A percentile compares a stretch with the other conserved stretches of the same genome.
Conservation (phyloP, 2,329 filamentous ascomycete species). For the Exophiala viscosa region DNA sequence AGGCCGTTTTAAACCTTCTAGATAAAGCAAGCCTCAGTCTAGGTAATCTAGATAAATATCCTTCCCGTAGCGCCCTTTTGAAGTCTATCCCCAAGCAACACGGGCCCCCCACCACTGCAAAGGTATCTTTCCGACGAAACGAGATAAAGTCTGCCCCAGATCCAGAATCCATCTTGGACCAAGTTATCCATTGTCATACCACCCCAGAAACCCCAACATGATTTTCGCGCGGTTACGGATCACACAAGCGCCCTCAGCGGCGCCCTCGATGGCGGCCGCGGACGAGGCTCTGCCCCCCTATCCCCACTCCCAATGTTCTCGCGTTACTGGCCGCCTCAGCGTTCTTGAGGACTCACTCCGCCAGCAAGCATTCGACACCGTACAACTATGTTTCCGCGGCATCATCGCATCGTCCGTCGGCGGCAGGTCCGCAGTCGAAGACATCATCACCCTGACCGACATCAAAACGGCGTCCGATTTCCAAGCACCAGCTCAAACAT, state of each 20-base stretch:
- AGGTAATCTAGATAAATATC: no score
- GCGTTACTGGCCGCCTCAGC: conserved; percentile 17
- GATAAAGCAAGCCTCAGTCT: no score
- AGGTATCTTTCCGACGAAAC: no score
- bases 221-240: conserved; percentile 18
- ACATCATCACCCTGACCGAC: conserved; percentile 24
- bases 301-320: neutral
- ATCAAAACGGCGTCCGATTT: conserved; percentile 17
- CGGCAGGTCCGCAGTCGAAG: conserved; percentile 11
- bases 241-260: neutral
- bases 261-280: neutral
- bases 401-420: conserved; percentile 21
- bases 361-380: conserved; percentile 16
- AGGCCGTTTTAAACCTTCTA: no score
- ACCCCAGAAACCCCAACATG: neutral
- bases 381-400: conserved; percentile 19
- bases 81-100: no score
- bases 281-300: conserved; percentile 11
- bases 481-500: neutral
- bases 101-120: no score
- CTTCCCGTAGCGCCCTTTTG: no score
- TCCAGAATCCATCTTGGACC: no score
- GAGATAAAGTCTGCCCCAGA: no score
- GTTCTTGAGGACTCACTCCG: conserved; percentile 15
- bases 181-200: no score